These are phyloP conservation scores for Musa balbisiana DNA, from an alignment of 202 grass and related monocot genomes.

Conservation along the genomic window DNA sequence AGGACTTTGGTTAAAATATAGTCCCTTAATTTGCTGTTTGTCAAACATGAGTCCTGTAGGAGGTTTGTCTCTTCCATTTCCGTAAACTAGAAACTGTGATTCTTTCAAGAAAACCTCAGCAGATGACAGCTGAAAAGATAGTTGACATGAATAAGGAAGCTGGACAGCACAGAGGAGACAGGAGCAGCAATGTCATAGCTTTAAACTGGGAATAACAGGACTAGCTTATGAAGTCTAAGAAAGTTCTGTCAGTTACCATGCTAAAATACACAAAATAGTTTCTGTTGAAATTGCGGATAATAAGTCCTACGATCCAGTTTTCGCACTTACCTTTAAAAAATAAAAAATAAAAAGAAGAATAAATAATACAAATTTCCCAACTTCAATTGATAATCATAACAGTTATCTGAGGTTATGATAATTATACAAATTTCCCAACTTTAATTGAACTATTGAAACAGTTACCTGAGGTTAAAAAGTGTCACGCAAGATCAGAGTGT, in stretches of 20 bases:
- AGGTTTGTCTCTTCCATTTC: conserved; percentile 85
- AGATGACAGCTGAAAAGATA: conserved; percentile 54
- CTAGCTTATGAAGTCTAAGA: not conserved
- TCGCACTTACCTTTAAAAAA: too few relatives aligned
- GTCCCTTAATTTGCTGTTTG: conserved; percentile 82
- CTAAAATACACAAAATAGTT: too few relatives aligned
- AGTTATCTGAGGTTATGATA: too few relatives aligned
- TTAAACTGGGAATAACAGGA: not conserved
- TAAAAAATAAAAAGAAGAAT: too few relatives aligned
- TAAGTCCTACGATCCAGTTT: too few relatives aligned
- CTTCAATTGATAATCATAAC: too few relatives aligned
- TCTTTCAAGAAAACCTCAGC: conserved; percentile 95
- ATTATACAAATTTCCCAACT: too few relatives aligned
- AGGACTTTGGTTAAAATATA: conserved; percentile 92
- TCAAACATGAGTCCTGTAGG: conserved; percentile 83
- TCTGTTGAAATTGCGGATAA: too few relatives aligned
- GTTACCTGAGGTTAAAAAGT: not conserved
- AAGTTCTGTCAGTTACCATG: not conserved
- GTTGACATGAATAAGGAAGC: conserved; percentile 11
- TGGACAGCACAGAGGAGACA: not conserved
- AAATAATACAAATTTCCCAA: too few relatives aligned
- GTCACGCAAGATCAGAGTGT: not conserved
- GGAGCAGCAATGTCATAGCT: not conserved
- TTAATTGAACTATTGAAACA: not conserved
- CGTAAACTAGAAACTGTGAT: conserved; percentile 63